Evolutionary conservation across 2,329 filamentous ascomycete species (phyloP).

Genomic region (Coniochaeta hoffmannii): DNA sequence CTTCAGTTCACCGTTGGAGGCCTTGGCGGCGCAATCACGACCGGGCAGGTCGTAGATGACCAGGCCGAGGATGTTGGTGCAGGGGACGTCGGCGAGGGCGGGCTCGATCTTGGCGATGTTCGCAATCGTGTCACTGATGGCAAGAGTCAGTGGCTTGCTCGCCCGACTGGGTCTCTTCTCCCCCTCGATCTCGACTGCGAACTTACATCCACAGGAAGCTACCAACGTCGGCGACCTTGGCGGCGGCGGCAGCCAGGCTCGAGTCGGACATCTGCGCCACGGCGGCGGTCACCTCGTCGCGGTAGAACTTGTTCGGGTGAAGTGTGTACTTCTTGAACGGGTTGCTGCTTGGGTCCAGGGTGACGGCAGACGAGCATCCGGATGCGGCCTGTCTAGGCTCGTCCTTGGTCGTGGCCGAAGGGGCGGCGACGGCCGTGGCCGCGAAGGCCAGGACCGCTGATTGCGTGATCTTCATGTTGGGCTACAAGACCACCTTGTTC

Average conservation of each 20-base stretch:
- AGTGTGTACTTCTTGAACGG: conserved; percentile 29
- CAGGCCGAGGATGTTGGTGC: conserved; percentile 32
- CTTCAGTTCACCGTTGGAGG: conserved; percentile 54
- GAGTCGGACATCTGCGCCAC: conserved; percentile 19
- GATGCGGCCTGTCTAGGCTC: conserved; percentile 19
- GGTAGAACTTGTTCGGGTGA: conserved; percentile 30
- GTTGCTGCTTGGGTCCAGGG: conserved; percentile 29
- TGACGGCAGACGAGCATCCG: conserved; percentile 27
- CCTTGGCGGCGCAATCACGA: conserved; percentile 55
- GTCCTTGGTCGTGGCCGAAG: conserved; percentile 19
- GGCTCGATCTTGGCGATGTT: conserved; percentile 30
- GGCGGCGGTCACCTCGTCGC: conserved; percentile 28
- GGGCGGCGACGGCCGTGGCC: conserved; percentile 24
- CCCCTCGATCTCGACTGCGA: neutral
- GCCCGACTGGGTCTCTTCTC: neutral
- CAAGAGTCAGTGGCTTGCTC: neutral
- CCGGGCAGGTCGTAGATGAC: conserved; percentile 59
- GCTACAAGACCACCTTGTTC: conserved; percentile 5
- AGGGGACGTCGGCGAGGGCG: conserved; percentile 26
- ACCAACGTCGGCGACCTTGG: conserved; percentile 29
- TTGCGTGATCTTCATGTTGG: conserved; percentile 28
- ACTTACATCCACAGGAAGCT: conserved; percentile 32
- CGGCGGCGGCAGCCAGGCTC: conserved; percentile 20
- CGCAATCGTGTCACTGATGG: conserved; percentile 26
- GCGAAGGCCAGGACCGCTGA: conserved; percentile 27